These are phyloP conservation scores for Hymenoscyphus repandus DNA, from an alignment of 2,329 filamentous ascomycete species.

Conservation along the genomic window DNA sequence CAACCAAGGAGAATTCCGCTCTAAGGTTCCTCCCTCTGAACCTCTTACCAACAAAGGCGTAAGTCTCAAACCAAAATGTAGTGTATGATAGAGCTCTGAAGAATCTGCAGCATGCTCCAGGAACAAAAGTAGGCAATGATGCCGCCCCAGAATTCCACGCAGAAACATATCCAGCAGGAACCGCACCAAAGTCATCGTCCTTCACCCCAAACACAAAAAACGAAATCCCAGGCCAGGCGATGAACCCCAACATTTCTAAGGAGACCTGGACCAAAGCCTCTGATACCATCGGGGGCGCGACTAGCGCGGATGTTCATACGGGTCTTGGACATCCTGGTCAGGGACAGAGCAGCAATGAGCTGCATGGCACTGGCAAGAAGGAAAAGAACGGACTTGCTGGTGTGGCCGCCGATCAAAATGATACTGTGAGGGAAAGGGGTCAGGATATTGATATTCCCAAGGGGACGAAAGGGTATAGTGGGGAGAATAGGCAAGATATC, in stretches of 20 bases:
- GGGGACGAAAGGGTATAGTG: neutral
- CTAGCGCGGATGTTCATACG: conserved; percentile 39
- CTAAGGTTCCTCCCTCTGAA: conserved; percentile 43
- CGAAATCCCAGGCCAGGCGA: conserved; percentile 35
- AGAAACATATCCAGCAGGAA: conserved; percentile 55
- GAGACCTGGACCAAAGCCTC: conserved; percentile 29
- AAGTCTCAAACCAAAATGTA: neutral
- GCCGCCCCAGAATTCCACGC: conserved; percentile 57
- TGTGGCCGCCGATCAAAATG: conserved; percentile 4
- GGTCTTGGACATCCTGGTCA: conserved; percentile 40
- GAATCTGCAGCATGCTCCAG: conserved; percentile 54
- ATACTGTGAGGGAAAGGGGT: conserved; percentile 10
- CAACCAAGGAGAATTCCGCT: conserved; percentile 52
- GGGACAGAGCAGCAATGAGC: conserved; percentile 39
- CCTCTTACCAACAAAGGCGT: conserved; percentile 40
- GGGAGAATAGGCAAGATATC: conserved; percentile 1
- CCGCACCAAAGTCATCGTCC: conserved; percentile 41
- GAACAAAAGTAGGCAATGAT: conserved; percentile 55
- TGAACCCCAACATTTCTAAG: conserved; percentile 26
- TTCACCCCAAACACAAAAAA: conserved; percentile 36
- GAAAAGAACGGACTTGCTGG: conserved; percentile 37
- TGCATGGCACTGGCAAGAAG: conserved; percentile 36
- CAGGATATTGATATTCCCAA: conserved; percentile 1
- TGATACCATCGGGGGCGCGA: conserved; percentile 40
- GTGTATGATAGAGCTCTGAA: conserved; percentile 4